Percentiles rank a stretch among this genome's conserved stretches.
Evolutionary conservation across 371 early-diverging fungal species (phyloP).

Genomic region (Lichtheimia ornata): DNA sequence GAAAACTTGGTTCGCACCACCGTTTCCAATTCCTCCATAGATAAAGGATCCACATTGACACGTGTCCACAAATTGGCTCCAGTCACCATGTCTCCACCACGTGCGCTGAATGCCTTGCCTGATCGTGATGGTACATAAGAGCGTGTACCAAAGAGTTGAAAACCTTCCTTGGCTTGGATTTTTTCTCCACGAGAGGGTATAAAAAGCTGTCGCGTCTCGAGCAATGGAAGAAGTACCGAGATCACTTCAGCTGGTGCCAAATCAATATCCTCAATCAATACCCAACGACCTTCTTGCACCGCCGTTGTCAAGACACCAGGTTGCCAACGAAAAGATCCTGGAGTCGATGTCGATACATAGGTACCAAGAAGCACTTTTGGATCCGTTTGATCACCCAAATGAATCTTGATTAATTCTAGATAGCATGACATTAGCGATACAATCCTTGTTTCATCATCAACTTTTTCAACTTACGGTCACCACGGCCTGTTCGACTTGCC

Average conservation of each 20-base stretch:
- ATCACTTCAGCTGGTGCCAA: slow-evolving; percentile 97
- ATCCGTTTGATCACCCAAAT: slow-evolving; percentile 99
- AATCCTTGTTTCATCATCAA: background rate
- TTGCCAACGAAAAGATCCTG: slow-evolving; percentile 95
- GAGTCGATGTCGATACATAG: slow-evolving; percentile 91
- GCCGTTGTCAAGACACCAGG: slow-evolving; percentile 96
- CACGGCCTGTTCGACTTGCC: slow-evolving; percentile 74
- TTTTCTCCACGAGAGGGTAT: slow-evolving; percentile 95
- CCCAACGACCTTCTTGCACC: slow-evolving; percentile 96
- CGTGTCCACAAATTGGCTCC: slow-evolving; percentile 83
- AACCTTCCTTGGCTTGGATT: slow-evolving; percentile 88
- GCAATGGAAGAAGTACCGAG: slow-evolving; percentile 91
- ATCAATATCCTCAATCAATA: slow-evolving; percentile 99
- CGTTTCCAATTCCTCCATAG: slow-evolving; percentile 61
- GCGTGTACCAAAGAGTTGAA: slow-evolving; percentile 96
- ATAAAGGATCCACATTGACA: slow-evolving; percentile 69
- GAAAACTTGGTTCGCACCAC: slow-evolving; percentile 67
- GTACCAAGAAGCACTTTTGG: slow-evolving; percentile 96
- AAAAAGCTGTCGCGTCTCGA: slow-evolving; percentile 93
- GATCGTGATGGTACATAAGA: slow-evolving; percentile 58
- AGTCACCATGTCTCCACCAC: slow-evolving; percentile 61
- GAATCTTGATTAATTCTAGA: slow-evolving; percentile 90
- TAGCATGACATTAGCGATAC: background rate
- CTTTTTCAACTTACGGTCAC: slow-evolving; percentile 24
- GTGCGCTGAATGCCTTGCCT: slow-evolving; percentile 42